Conservation (phyloP, 495 filamentous ascomycete genomes). For the Evernia prunastri region DNA sequence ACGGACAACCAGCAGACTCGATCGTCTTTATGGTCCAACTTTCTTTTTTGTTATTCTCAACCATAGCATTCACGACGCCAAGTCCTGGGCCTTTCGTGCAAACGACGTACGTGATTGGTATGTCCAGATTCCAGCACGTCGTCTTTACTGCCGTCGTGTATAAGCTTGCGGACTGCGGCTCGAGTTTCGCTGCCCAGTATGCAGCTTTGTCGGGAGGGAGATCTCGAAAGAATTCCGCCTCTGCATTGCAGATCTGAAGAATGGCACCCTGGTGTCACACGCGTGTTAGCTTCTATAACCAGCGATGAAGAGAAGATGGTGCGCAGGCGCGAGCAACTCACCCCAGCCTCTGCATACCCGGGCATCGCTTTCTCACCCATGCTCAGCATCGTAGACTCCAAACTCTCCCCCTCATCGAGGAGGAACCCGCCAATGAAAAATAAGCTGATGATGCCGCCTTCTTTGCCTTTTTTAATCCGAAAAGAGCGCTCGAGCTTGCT, state of each 20-base stretch:
- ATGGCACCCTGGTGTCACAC: not conserved
- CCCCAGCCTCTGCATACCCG: not conserved
- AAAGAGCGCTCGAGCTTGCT: not conserved
- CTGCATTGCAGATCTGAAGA: not conserved
- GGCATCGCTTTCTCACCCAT: not conserved
- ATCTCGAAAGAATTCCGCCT: not conserved
- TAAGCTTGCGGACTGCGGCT: not conserved
- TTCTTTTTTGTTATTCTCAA: not conserved
- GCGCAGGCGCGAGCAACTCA: not conserved
- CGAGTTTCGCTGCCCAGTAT: not conserved
- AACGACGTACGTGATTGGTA: not conserved
- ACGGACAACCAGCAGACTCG: not conserved
- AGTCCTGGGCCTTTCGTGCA: not conserved
- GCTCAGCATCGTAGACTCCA: not conserved
- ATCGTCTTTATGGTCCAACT: not conserved
- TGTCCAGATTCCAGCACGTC: not conserved
- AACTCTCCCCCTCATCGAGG: not conserved
- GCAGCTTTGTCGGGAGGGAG: not conserved
- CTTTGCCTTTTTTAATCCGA: not conserved
- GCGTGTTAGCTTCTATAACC: not conserved
- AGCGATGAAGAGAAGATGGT: no score
- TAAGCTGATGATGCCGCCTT: not conserved
- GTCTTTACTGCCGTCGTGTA: not conserved
- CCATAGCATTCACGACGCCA: not conserved
- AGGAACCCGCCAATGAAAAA: not conserved